Evolutionary conservation across 139 green algal species (phyloP).

Genomic region (Cymbomonas tetramitiformis): DNA sequence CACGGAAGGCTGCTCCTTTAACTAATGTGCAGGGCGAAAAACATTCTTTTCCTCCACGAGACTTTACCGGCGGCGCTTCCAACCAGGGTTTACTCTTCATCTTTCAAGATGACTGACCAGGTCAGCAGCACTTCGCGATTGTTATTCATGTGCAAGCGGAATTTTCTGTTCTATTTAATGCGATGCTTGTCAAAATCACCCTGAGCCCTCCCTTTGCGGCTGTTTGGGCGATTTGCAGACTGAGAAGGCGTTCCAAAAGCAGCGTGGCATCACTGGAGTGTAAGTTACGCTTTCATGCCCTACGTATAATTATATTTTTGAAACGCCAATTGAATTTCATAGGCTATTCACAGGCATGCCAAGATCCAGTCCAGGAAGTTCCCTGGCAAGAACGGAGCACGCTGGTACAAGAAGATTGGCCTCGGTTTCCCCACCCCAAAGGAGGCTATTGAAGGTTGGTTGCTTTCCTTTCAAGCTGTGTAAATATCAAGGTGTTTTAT

Average conservation of each 20-base stretch:
- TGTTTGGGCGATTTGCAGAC: conserved; percentile 33
- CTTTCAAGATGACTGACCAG: no score
- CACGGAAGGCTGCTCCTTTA: no score
- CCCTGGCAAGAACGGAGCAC: conserved; percentile 68
- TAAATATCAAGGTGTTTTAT: no score
- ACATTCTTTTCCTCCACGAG: no score
- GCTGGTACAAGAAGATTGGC: conserved; percentile 89
- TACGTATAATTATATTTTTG: background rate
- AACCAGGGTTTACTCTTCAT: no score
- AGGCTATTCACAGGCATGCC: conserved; percentile 35
- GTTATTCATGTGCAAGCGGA: no score
- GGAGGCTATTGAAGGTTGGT: conserved; percentile 87
- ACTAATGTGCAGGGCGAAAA: no score
- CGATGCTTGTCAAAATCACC: no score
- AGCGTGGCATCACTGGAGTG: conserved; percentile 71
- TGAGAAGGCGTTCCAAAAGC: conserved; percentile 85
- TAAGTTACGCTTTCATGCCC: conserved; percentile 20
- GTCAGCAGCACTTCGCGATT: no score
- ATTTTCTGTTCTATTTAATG: no score
- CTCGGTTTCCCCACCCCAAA: conserved; percentile 96
- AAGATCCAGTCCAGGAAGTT: conserved; percentile 47
- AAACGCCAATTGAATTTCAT: background rate
- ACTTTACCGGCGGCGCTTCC: no score
- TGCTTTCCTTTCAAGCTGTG: background rate
- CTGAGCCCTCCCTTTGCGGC: background rate